Evolutionary conservation across 192 early-diverging fungal species (phyloP).

Genomic region (Phycomyces nitens): DNA sequence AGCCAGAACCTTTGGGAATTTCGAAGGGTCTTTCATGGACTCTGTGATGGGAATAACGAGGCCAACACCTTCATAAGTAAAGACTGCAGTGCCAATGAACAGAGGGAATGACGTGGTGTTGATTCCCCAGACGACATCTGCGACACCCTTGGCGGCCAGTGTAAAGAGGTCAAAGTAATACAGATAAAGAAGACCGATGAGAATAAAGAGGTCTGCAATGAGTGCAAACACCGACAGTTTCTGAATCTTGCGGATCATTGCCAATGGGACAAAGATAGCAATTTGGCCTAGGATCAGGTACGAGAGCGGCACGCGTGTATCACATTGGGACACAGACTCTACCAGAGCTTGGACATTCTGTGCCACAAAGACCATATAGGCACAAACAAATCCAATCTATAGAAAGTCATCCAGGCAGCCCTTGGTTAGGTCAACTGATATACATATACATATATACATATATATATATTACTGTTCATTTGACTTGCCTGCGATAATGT

Average conservation of each 20-base stretch:
- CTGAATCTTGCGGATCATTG: conserved; percentile 87
- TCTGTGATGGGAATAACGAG: conserved; percentile 70
- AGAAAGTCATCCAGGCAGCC: not conserved
- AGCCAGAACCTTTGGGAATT: conserved; percentile 73
- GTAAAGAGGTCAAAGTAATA: conserved; percentile 70
- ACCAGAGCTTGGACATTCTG: conserved; percentile 80
- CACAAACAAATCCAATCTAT: conserved; percentile 86
- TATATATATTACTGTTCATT: not conserved
- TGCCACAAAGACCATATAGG: conserved; percentile 86
- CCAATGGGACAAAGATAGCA: conserved; percentile 74
- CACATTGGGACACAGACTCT: conserved; percentile 71
- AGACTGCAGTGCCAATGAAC: conserved; percentile 91
- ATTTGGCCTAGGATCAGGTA: conserved; percentile 68
- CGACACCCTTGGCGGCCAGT: conserved; percentile 55
- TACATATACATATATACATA: conserved; percentile 6
- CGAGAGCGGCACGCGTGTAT: conserved; percentile 35
- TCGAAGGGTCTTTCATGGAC: conserved; percentile 78
- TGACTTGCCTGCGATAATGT: conserved; percentile 38
- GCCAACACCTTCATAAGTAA: conserved; percentile 69
- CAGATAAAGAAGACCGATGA: conserved; percentile 81
- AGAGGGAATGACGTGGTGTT: conserved; percentile 79
- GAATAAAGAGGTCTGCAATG: conserved; percentile 87
- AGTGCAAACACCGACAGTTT: conserved; percentile 78
- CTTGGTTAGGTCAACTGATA: not conserved
- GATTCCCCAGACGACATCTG: conserved; percentile 62